These are phyloP conservation scores for Exophiala aquamarina DNA, from an alignment of 2,329 filamentous ascomycete genomes.

Conservation along the genomic window DNA sequence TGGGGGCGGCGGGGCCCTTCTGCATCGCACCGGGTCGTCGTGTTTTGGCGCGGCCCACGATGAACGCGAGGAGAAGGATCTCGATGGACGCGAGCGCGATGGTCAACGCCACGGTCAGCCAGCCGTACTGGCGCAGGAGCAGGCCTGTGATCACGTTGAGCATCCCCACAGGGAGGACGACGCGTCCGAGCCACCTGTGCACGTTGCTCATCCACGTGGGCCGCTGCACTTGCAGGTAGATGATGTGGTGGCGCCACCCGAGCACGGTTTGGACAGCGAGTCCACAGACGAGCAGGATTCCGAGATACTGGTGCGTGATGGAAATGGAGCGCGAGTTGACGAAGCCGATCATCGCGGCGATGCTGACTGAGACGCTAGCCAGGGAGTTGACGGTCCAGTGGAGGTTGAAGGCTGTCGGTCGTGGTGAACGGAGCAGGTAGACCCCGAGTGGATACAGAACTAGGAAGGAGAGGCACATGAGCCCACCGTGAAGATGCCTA, in stretches of 20 bases:
- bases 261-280: conserved; percentile 38
- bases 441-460: conserved; percentile 37
- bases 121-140: conserved; percentile 27
- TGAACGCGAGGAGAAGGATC: conserved; percentile 18
- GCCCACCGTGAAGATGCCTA: conserved; percentile 33
- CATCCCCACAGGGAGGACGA: conserved; percentile 30
- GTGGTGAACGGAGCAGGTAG: conserved; percentile 39
- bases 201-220: conserved; percentile 26
- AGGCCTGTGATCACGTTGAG: conserved; percentile 26
- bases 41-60: conserved; percentile 16
- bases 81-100: conserved; percentile 23
- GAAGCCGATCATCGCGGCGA: conserved; percentile 43
- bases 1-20: conserved; percentile 13
- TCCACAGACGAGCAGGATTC: conserved; percentile 39
- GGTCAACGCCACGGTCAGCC: conserved; percentile 23
- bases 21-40: conserved; percentile 9
- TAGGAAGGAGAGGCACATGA: conserved; percentile 38
- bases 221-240: conserved; percentile 30
- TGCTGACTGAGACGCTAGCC: conserved; percentile 37
- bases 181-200: conserved; percentile 32
- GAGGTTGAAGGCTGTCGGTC: conserved; percentile 36
- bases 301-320: conserved; percentile 49
- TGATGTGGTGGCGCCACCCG: conserved; percentile 40
- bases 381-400: conserved; percentile 43
- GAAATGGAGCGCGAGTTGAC: conserved; percentile 43